A percentile compares a stretch with the other conserved stretches of the same genome.
These are phyloP conservation scores for Barnettozyma pratensis DNA, from an alignment of 805 yeast genomes.

Conservation along the genomic window DNA sequence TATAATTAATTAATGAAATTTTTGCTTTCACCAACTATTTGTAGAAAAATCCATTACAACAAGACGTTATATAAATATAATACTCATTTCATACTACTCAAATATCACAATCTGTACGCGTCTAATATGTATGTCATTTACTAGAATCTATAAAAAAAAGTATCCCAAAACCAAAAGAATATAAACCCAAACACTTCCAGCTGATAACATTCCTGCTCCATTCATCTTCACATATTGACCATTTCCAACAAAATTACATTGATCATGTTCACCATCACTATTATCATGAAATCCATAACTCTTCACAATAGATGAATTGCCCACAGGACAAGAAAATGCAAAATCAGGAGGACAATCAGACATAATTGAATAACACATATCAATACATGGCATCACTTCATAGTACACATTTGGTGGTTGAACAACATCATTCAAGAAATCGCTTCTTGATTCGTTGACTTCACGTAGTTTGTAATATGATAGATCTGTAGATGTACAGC, in stretches of 20 bases:
- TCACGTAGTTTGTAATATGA: slow-evolving; percentile 43
- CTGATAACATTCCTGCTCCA: neutral
- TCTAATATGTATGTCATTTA: too few species aligned
- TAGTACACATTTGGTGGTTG: slow-evolving; percentile 55
- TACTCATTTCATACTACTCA: too few species aligned
- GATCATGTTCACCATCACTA: slow-evolving; percentile 18
- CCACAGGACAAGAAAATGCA: slow-evolving; percentile 67
- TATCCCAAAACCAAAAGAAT: too few species aligned
- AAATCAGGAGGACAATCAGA: slow-evolving; percentile 79
- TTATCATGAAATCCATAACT: slow-evolving; percentile 27
- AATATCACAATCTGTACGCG: too few species aligned
- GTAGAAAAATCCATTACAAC: too few species aligned
- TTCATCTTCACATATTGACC: neutral
- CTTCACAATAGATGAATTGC: slow-evolving; percentile 15
- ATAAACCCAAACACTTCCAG: neutral
- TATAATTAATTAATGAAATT: too few species aligned
- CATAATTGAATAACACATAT: slow-evolving; percentile 72
- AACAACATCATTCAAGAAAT: slow-evolving; percentile 47
- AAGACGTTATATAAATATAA: too few species aligned
- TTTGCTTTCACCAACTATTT: too few species aligned
- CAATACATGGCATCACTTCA: slow-evolving; percentile 84
- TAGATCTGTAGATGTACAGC: slow-evolving; percentile 58
- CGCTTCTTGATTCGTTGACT: slow-evolving; percentile 52
- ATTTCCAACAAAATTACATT: slow-evolving; percentile 40
- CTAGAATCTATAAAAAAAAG: too few species aligned